Percentiles rank a stretch among this genome's conserved stretches.
phyloP scores from a whole-genome alignment of 2,329 filamentous ascomycete species.

The Sordariomycetes sp. region DNA sequence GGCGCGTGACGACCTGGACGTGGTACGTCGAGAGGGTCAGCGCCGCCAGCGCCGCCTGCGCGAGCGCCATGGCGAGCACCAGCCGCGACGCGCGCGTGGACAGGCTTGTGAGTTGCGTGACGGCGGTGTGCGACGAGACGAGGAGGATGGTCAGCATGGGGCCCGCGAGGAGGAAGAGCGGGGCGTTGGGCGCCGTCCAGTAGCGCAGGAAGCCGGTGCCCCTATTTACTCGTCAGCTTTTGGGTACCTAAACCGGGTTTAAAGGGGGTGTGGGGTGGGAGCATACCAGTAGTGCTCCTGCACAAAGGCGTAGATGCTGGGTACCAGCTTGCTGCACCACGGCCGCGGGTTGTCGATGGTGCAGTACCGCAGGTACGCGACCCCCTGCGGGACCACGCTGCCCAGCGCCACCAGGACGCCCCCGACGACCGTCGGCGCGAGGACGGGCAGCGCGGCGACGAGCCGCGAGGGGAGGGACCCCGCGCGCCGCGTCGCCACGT shows the following conservation, averaged over 20 bases:
- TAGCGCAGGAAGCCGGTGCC: slow-evolving; percentile 80
- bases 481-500: slow-evolving; percentile 13
- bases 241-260: not conserved
- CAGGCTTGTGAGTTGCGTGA: slow-evolving; percentile 12
- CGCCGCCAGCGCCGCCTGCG: slow-evolving; percentile 61
- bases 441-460: slow-evolving; percentile 6
- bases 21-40: slow-evolving; percentile 75
- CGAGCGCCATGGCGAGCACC: slow-evolving; percentile 51
- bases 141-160: slow-evolving; percentile 63
- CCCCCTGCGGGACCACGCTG: slow-evolving; percentile 58
- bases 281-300: slow-evolving; percentile 82
- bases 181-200: slow-evolving; percentile 79
- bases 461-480: slow-evolving; percentile 32
- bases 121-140: slow-evolving; percentile 43
- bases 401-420: slow-evolving; percentile 60
- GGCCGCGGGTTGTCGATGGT: slow-evolving; percentile 31
- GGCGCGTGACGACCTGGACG: slow-evolving; percentile 83
- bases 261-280: slow-evolving; percentile 1
- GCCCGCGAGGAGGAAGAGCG: slow-evolving; percentile 73
- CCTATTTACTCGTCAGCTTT: slow-evolving; percentile 36
- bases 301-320: slow-evolving; percentile 87
- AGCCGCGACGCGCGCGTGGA: slow-evolving; percentile 13
- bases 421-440: slow-evolving; percentile 50
- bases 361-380: slow-evolving; percentile 69
- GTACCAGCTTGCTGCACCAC: slow-evolving; percentile 67